These are phyloP conservation scores for Xylaria sp. DNA, from an alignment of 2,329 filamentous ascomycete genomes.

Conservation along the genomic window DNA sequence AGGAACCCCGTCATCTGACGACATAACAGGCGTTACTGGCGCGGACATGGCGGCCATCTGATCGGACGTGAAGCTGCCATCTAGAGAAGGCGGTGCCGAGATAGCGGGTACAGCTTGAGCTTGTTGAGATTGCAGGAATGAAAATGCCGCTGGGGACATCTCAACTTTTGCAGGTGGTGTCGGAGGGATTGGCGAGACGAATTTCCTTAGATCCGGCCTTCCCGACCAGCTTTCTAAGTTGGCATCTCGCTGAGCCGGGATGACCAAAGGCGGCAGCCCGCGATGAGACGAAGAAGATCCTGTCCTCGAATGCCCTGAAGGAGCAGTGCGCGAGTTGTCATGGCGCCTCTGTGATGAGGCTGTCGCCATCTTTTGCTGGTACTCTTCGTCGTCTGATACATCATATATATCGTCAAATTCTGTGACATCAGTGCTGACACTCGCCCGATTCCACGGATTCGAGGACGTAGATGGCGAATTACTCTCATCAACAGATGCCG, in stretches of 20 bases:
- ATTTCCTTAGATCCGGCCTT: constrained; percentile 58
- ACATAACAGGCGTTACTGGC: constrained; percentile 83
- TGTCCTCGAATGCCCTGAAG: constrained; percentile 55
- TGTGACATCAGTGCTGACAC: constrained; percentile 71
- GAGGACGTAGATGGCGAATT: constrained; percentile 64
- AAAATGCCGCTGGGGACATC: constrained; percentile 80
- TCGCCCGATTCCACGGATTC: constrained; percentile 72
- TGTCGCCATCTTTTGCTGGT: constrained; percentile 57
- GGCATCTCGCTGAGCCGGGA: constrained; percentile 56
- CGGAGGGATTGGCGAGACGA: constrained; percentile 68
- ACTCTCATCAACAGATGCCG: constrained; percentile 62
- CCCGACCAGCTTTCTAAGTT: constrained; percentile 58
- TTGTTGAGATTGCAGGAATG: constrained; percentile 73
- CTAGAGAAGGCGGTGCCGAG: constrained; percentile 86
- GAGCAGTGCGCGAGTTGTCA: constrained; percentile 52
- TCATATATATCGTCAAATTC: constrained; percentile 92
- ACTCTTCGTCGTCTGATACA: constrained; percentile 80
- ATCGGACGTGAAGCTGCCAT: constrained; percentile 89
- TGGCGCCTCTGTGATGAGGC: constrained; percentile 52
- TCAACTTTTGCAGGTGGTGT: constrained; percentile 75
- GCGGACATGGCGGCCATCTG: constrained; percentile 86
- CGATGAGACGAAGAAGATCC: constrained; percentile 53
- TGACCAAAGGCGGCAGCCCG: constrained; percentile 63
- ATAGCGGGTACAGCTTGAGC: constrained; percentile 75
- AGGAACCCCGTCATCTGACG: constrained; percentile 62